Percentiles rank a stretch among this genome's conserved stretches.
Evolutionary conservation across 176 grass and related monocot genomes (phyloP).

Genomic region (Carex myosuroides): DNA sequence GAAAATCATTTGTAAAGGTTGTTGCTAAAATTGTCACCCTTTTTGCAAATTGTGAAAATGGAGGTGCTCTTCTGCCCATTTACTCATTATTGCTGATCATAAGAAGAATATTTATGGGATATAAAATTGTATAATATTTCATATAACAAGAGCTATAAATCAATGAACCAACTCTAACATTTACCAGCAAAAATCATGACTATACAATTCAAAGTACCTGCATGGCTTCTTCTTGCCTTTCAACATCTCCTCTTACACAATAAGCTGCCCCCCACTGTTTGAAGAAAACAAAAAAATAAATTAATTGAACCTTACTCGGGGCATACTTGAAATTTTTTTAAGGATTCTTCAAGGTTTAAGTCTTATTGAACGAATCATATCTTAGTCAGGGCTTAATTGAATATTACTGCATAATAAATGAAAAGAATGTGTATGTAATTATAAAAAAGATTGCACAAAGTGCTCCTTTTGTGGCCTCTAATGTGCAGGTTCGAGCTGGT

Average conservation of each 20-base stretch:
- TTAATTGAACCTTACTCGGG: no score
- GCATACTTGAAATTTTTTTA: no score
- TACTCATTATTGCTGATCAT: not conserved
- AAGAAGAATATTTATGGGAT: not conserved
- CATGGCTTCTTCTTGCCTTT: constrained; percentile 73
- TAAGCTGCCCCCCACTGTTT: constrained; percentile 89
- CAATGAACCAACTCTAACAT: not conserved
- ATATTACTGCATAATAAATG: not conserved
- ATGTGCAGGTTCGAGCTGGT: constrained; percentile 81
- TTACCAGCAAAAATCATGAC: not conserved
- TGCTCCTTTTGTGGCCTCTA: constrained; percentile 54
- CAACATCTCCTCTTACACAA: constrained; percentile 56
- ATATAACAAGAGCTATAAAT: not conserved
- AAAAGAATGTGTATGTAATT: not conserved
- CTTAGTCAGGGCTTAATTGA: not conserved
- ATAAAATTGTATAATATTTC: not conserved
- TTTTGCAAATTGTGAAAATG: not conserved
- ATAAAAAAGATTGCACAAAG: constrained; percentile 48
- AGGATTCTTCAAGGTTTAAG: no score
- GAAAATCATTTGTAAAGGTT: no score
- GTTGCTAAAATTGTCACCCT: not conserved
- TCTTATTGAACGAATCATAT: no score
- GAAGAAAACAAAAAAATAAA: not conserved
- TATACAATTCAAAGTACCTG: constrained; percentile 30
- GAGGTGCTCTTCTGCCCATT: not conserved